Evolutionary conservation across 2,329 filamentous ascomycete genomes (phyloP).

Genomic region (Trichophyton mentagrophytes): DNA sequence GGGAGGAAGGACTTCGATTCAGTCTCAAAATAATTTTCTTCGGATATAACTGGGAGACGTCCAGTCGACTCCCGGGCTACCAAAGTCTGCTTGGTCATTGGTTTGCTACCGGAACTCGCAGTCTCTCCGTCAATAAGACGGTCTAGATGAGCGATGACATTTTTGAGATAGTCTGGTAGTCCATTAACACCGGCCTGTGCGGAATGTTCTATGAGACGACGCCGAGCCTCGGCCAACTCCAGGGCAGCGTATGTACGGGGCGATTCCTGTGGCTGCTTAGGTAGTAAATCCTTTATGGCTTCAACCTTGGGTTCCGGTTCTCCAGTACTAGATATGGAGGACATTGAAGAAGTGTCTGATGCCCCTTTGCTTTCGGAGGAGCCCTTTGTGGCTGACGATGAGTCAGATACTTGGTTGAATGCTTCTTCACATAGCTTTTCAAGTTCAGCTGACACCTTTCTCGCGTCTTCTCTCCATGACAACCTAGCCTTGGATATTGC

Average conservation of each 20-base stretch:
- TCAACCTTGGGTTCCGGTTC: neutral
- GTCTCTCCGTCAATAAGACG: conserved; percentile 39
- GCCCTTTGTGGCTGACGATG: neutral
- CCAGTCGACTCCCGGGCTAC: conserved; percentile 3
- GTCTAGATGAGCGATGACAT: conserved; percentile 49
- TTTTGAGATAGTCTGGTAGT: conserved; percentile 41
- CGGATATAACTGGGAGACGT: conserved; percentile 11
- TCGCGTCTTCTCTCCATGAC: conserved; percentile 60
- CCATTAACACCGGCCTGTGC: conserved; percentile 32
- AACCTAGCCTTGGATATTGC: conserved; percentile 31
- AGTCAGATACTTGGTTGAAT: conserved; percentile 46
- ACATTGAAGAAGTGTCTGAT: neutral
- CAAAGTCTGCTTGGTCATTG: conserved; percentile 5
- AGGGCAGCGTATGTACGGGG: conserved; percentile 41
- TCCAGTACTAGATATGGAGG: neutral
- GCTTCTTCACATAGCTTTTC: conserved; percentile 86
- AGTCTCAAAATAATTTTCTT: conserved; percentile 7
- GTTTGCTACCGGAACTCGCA: conserved; percentile 36
- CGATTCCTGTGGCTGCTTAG: conserved; percentile 35
- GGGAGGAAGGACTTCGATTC: neutral
- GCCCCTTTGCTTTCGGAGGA: neutral
- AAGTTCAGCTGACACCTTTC: conserved; percentile 71
- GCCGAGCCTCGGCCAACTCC: conserved; percentile 46
- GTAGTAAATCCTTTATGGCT: conserved; percentile 23
- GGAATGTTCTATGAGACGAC: conserved; percentile 42